Base-by-base conservation (phyloP, 495 filamentous ascomycete species). In the Bryoglossum gracile region DNA sequence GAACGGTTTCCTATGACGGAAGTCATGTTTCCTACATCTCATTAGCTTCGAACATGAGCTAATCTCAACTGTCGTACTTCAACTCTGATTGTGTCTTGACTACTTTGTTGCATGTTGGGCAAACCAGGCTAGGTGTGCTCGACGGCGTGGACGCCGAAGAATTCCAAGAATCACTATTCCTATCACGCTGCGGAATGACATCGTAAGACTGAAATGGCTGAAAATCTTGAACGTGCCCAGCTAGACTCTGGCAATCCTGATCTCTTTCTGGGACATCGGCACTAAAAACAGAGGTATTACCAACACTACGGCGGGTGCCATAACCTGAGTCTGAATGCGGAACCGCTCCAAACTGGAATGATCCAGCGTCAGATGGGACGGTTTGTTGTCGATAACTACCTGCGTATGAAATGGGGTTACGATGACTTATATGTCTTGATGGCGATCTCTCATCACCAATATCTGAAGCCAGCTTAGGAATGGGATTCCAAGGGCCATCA, bases 1-100 rank as follows among this genome's bases (percentile, higher is more conserved):
- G 62, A 77, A 83, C 0, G 82, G 77, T 57, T 88, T 91, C 9
- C 68, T 73, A 65, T 95, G 89, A 46, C 86, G 77, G 11, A 83
- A 77, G 41, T 78, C 68, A 60, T 95, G 89, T 68, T 95, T 95
- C 54, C 89, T 94, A 61, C 8, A 37, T 23, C 44, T 44, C 6
- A 35, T 57, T 35, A 59, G 48, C 26, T 17, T 8, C 9, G 19
- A 8, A 9, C 14, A 10, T 18, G n/a, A n/a, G 21, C 28, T 6
- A 33, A 41, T 11, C 26, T 21, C 16, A 16, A 46, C 8, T 8
- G 8, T 53, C 65, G 28, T 57, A 66, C 62, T 61, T 68, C 33
- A 59, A 54, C 42, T 69, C 74, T 13, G 74, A 77, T 45, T 63
- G 66, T 3, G 72, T 77, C 56, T 69, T 74, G 54, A 71, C 59